phyloP scores from a whole-genome alignment of 768 basidiomycete species.

The Mycena indigotica region DNA sequence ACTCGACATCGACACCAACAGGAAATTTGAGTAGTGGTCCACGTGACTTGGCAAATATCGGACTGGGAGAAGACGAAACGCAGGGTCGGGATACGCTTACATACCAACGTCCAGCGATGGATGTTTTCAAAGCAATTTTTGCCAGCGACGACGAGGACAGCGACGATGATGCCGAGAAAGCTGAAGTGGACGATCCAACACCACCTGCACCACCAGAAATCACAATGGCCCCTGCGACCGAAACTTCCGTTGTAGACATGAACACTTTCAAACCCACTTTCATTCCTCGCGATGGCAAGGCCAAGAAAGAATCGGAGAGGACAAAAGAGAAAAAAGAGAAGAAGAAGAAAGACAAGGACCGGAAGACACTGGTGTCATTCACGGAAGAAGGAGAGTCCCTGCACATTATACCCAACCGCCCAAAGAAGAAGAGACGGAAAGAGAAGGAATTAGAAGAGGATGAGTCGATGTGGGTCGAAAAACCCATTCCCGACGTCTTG shows the following conservation, averaged over 20 bases:
- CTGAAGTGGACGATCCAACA: constrained; percentile 27
- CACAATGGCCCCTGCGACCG: constrained; percentile 12
- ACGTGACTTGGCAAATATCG: constrained; percentile 78
- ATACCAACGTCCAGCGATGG: constrained; percentile 84
- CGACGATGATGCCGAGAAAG: constrained; percentile 60
- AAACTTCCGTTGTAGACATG: constrained; percentile 41
- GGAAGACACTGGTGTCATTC: constrained; percentile 61
- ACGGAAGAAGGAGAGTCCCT: constrained; percentile 47
- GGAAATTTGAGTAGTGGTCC: constrained; percentile 33
- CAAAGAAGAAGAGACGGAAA: constrained; percentile 42
- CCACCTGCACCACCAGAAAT: constrained; percentile 1
- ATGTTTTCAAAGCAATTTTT: constrained; percentile 98
- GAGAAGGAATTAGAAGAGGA: constrained; percentile 38
- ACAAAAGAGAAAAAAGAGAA: constrained; percentile 39
- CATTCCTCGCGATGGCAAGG: constrained; percentile 61
- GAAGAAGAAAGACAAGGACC: constrained; percentile 54
- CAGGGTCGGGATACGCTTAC: constrained; percentile 88
- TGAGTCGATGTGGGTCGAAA: constrained; percentile 72
- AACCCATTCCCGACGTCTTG: constrained; percentile 54
- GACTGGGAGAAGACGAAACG: constrained; percentile 88
- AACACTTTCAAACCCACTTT: constrained; percentile 90
- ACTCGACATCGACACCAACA: constrained; percentile 20
- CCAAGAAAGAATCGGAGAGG: constrained; percentile 31
- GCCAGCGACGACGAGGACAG: constrained; percentile 91
- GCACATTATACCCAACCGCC: constrained; percentile 23